Base-by-base conservation (phyloP, 2,329 filamentous ascomycete genomes). In the Fusarium sp. region DNA sequence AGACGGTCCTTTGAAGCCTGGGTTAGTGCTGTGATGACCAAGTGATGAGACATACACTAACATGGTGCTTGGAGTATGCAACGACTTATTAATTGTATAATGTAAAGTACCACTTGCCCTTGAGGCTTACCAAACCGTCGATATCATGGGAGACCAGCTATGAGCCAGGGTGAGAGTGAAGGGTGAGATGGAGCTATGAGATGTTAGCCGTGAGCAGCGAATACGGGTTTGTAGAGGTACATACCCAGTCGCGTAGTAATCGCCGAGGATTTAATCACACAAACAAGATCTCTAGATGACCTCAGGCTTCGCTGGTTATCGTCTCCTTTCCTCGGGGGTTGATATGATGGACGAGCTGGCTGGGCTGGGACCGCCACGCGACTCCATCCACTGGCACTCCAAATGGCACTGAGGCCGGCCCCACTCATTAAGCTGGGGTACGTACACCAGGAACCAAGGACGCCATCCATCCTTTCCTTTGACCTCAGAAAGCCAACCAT, bases 1-100 rank as follows among this genome's bases (percentile, higher is more conserved):
- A 97, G 83, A 99, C 93, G 76, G 95, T 94, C 97, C 95, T 98
- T 77, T 63, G 58, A 35, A 57, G 34, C 48, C 62, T 61, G 34
- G 45, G 50, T 71, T 57, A 73, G 64, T 14, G 23, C 23, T 10
- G 14, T 16, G n/a, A 23, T 30, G 34, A 10, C 23, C 41, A n/a
- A 48, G 20, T 25, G 10, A 11, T 25, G 6, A 39, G n/a, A 7
- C 43, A 5, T n/a, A 43, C 18, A 65, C 76, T 63, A 65, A 74
- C 78, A 80, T 80, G 64, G 50, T 67, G 67, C 35, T 34, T 59
- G 43, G 39, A 56, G n/a, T 61, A 10, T 50, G 13, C 25, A 65
- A 37, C 66, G 43, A 59, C 56, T 48, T 56, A 73, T 72, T 50
- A 35, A 67, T 66, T 32, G 60, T 67, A 34, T 59, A 48, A 56